These are phyloP conservation scores for Echinochloa phyllopogon DNA, from an alignment of 176 grass and related monocot genomes.

Conservation along the genomic window DNA sequence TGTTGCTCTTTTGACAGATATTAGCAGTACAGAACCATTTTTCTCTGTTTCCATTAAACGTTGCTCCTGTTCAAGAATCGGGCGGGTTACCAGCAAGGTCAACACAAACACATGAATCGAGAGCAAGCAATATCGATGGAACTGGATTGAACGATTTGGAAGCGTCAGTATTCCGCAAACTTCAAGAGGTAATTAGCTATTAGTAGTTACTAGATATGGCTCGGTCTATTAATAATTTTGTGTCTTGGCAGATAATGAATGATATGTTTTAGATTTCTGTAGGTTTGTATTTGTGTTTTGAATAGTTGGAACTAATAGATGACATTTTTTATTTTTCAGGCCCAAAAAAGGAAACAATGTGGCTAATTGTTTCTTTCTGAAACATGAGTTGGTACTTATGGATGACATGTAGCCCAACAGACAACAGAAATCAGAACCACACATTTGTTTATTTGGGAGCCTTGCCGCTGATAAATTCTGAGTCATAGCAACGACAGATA, in stretches of 20 bases:
- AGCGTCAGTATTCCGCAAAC: conserved; percentile 77
- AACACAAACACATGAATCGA: conserved; percentile 57
- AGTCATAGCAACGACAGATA: not conserved
- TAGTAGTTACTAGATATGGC: not conserved
- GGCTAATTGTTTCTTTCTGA: conserved; percentile 38
- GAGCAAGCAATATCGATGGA: conserved; percentile 61
- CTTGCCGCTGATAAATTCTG: not conserved
- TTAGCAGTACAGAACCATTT: conserved; percentile 53
- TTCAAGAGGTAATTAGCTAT: conserved; percentile 73
- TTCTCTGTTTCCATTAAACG: conserved; percentile 65
- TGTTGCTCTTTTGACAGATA: conserved; percentile 47
- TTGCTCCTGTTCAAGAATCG: conserved; percentile 68
- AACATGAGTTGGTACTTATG: conserved; percentile 9
- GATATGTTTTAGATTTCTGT: not conserved
- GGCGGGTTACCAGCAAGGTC: conserved; percentile 42
- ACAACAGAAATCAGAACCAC: not conserved
- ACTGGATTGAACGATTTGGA: conserved; percentile 88
- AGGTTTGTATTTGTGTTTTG: conserved; percentile 7
- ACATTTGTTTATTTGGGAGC: not conserved
- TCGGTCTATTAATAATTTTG: not conserved
- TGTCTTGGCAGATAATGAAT: not conserved
- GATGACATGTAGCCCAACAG: not conserved
- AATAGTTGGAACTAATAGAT: conserved; percentile 26
- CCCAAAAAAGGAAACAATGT: conserved; percentile 71
- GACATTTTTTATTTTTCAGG: conserved; percentile 39